These are phyloP conservation scores for Trichoderma atrobrunneum DNA, from an alignment of 2,329 filamentous ascomycete species.

Conservation along the genomic window DNA sequence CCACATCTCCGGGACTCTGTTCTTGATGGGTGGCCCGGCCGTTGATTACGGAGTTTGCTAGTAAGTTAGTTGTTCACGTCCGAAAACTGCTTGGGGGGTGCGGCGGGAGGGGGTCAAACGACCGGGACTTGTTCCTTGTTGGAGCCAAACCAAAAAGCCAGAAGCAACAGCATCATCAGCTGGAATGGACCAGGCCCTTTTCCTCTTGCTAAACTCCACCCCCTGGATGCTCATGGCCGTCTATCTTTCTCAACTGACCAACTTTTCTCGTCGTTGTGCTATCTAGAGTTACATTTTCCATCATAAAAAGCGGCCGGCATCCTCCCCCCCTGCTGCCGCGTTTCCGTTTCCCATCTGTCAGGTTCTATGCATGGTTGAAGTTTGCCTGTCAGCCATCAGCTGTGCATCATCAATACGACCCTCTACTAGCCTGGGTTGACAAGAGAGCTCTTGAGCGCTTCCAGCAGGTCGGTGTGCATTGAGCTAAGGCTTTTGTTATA, in stretches of 20 bases:
- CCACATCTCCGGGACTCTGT: conserved; percentile 13
- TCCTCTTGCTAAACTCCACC: background rate
- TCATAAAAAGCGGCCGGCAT: conserved; percentile 8
- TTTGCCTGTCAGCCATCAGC: conserved; percentile 4
- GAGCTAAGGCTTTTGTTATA: conserved; percentile 4
- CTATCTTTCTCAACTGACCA: background rate
- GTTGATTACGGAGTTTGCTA: background rate
- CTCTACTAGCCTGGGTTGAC: background rate
- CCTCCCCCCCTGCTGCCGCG: conserved; percentile 11
- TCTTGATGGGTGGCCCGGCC: background rate
- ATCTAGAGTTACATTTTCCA: conserved; percentile 3
- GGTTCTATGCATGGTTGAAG: background rate
- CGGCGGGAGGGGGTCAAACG: conserved; percentile 4
- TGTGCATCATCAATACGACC: background rate
- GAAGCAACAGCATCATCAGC: conserved; percentile 5
- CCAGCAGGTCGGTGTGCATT: conserved; percentile 9
- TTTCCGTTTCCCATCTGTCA: background rate
- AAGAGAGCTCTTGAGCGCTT: background rate
- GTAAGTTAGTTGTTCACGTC: background rate
- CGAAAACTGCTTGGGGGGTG: background rate
- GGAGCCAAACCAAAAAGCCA: background rate
- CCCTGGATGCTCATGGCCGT: background rate
- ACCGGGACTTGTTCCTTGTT: background rate
- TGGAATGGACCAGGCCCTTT: background rate
- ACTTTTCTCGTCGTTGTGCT: background rate